Conservation (phyloP, 2,329 filamentous ascomycete species). For the Diaporthe batatas region DNA sequence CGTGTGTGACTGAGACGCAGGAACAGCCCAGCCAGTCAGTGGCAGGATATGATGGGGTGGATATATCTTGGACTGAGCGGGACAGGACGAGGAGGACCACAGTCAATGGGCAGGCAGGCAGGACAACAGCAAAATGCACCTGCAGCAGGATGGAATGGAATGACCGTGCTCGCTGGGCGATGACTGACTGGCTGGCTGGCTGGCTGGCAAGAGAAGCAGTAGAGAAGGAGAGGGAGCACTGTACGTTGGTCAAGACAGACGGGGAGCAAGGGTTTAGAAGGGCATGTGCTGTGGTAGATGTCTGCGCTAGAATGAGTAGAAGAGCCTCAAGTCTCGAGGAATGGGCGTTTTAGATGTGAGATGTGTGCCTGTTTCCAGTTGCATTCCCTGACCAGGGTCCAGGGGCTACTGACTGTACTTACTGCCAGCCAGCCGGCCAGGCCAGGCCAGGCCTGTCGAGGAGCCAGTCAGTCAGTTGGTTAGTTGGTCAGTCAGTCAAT, state of each 20-base stretch:
- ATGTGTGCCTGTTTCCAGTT: conserved; percentile 35
- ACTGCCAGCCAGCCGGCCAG: too few species aligned
- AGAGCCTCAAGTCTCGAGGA: conserved; percentile 31
- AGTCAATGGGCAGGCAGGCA: neutral
- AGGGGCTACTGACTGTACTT: neutral
- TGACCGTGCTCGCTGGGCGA: conserved; percentile 1
- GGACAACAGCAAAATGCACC: conserved; percentile 19
- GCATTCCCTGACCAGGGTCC: conserved; percentile 16
- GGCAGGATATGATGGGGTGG: neutral
- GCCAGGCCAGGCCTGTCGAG: neutral
- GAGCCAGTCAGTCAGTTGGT: neutral
- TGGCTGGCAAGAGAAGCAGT: neutral
- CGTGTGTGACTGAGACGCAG: conserved; percentile 21
- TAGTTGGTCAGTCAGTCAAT: too few species aligned
- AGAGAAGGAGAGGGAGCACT: neutral
- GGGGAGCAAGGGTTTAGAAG: conserved; percentile 10
- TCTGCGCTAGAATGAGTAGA: neutral
- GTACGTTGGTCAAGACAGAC: neutral
- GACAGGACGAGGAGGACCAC: neutral
- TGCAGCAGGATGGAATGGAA: conserved; percentile 1
- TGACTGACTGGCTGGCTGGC: neutral
- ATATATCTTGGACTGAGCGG: neutral
- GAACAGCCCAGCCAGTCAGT: neutral
- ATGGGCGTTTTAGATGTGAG: conserved; percentile 26
- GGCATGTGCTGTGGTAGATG: neutral